phyloP scores from a whole-genome alignment of 305 asterid species.

The Solanum hybrid region DNA sequence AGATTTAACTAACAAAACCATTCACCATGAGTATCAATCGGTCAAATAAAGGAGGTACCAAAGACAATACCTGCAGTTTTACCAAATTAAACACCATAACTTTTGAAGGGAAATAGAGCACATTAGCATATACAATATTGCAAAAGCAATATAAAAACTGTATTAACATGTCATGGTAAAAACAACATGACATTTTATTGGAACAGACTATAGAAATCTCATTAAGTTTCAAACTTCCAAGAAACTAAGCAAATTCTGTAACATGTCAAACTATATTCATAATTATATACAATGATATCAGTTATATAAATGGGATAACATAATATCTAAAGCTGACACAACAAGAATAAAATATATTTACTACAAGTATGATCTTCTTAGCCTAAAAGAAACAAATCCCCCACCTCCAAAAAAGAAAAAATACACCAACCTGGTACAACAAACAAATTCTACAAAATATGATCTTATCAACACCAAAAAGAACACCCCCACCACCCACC shows the following conservation, averaged over 20 bases:
- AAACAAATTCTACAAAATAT: neutral
- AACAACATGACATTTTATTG: neutral
- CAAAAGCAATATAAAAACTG: neutral
- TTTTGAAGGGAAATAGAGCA: neutral
- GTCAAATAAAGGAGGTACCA: conserved; percentile 59
- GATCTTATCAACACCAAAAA: neutral
- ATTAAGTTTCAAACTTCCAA: neutral
- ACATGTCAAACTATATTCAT: neutral
- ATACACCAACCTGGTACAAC: neutral
- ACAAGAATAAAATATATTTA: neutral
- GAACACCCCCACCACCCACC: neutral
- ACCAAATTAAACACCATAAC: neutral
- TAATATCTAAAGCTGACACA: neutral
- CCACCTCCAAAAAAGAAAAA: neutral
- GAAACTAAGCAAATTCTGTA: neutral
- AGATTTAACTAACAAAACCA: neutral
- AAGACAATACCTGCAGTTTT: conserved; percentile 57
- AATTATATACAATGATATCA: neutral
- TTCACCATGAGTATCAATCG: conserved; percentile 63
- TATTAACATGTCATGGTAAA: neutral
- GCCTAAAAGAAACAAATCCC: neutral
- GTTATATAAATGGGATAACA: neutral
- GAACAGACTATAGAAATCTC: neutral
- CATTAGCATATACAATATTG: neutral
- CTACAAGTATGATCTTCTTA: neutral